Base-by-base conservation (phyloP, 441 rosid species). In the Biscutella laevigata region DNA sequence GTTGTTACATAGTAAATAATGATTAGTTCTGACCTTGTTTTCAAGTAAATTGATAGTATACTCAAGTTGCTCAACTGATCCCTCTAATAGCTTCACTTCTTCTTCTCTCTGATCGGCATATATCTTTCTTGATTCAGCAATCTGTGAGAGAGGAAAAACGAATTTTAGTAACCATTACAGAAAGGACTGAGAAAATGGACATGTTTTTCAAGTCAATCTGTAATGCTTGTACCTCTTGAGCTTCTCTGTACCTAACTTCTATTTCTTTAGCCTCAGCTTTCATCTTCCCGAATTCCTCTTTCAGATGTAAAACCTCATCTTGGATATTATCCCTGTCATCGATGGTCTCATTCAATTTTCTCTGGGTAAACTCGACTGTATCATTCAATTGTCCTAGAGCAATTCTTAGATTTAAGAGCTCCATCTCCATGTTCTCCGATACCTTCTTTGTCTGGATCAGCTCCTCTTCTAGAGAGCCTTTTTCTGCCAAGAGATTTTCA, bases 51-150 rank as follows among this genome's bases (percentile, higher is more conserved):
- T 74, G 61, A 90, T 67, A 13, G 94, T 94, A 62, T 75, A 70
- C 64, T 84, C 99, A 40, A 94, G 87, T 88, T 85, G 86, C 73
- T 90, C 90, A 62, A 94, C 81, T 25, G 99, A 94, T 67, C 77
- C 84, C 79, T 94, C 99, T 63, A 94, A 71, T 32, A 87, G 80
- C 71, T 74, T 79, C 57, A 85, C 95, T 73, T 94, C 97, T 46
- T 77, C 82, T 77, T 89, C 99, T 75, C 81, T 85, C 30, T 85
- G 94, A 54, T 83, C 92, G 33, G 88, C 89, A 70, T 77, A 73
- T 36, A 56, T 70, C 71, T 76, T 80, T 74, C 74, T 80, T 39
- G 84, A 84, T 71, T 85, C 96, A 64, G 94, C 86, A 48, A 74
- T 76, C 99, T 94, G 77, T 52, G 25, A 16, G 33, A 57, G 49